Percentiles rank a stretch among this genome's conserved stretches.
These are phyloP conservation scores for Apiospora pterosperma DNA, from an alignment of 2,329 filamentous ascomycete species.

Conservation along the genomic window DNA sequence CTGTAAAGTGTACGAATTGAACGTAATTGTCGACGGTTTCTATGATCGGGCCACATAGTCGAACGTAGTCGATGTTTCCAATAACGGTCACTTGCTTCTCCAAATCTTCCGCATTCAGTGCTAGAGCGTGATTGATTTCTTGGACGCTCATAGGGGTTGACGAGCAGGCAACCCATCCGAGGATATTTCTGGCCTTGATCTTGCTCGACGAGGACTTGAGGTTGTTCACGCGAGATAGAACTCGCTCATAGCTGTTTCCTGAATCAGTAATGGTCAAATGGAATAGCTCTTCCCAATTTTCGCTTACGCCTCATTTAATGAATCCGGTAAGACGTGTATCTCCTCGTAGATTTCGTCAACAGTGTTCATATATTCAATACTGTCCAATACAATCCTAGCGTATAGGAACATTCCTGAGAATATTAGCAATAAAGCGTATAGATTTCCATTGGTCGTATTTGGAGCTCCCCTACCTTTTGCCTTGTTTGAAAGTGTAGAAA, in stretches of 20 bases:
- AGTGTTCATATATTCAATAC: constrained; percentile 12
- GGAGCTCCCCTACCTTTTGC: constrained; percentile 25
- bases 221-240: constrained; percentile 12
- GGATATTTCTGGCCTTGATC: constrained; percentile 12
- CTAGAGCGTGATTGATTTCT: constrained; percentile 15
- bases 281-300: background rate
- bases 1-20: constrained; percentile 31
- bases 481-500: constrained; percentile 17
- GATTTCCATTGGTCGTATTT: constrained; percentile 2
- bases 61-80: constrained; percentile 12
- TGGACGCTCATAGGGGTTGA: constrained; percentile 14
- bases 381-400: constrained; percentile 22
- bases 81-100: background rate
- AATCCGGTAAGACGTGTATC: constrained; percentile 21
- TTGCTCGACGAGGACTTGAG: background rate
- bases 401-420: constrained; percentile 31
- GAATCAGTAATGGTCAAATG: background rate
- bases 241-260: constrained; percentile 10
- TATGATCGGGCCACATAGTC: constrained; percentile 26
- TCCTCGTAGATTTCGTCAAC: constrained; percentile 22
- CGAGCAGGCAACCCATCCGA: constrained; percentile 20
- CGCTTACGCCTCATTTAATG: constrained; percentile 27
- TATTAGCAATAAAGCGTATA: too few species aligned
- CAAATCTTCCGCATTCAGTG: background rate
- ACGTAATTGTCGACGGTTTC: constrained; percentile 23